These are phyloP conservation scores for Xenoacremonium recifei DNA, from an alignment of 2,329 filamentous ascomycete species.

Conservation along the genomic window DNA sequence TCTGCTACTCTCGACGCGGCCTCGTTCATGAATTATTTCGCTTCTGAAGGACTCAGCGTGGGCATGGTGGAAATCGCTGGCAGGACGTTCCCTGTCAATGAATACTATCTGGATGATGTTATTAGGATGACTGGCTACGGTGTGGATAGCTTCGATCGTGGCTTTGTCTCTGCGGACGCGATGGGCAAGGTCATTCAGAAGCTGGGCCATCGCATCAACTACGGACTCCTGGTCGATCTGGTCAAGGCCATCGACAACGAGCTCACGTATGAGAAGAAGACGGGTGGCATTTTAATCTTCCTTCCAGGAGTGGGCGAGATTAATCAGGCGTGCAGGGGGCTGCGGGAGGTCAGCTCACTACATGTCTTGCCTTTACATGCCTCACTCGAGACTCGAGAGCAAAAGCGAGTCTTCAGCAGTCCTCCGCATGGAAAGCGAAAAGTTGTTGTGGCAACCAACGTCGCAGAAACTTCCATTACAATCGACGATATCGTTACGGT, in stretches of 20 bases:
- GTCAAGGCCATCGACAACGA: conserved; percentile 80
- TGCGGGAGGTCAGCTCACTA: conserved; percentile 61
- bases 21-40: conserved; percentile 84
- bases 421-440: conserved; percentile 82
- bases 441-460: conserved; percentile 91
- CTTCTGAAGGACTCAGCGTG: conserved; percentile 63
- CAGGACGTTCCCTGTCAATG: conserved; percentile 84
- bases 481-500: conserved; percentile 97
- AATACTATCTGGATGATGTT: conserved; percentile 88
- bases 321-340: conserved; percentile 69
- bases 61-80: conserved; percentile 84
- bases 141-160: conserved; percentile 45
- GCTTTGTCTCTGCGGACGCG: conserved; percentile 47
- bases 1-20: conserved; percentile 90
- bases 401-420: conserved; percentile 78
- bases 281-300: conserved; percentile 91
- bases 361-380: conserved; percentile 89
- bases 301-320: conserved; percentile 92
- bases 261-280: conserved; percentile 60
- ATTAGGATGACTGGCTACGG: conserved; percentile 75
- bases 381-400: conserved; percentile 83
- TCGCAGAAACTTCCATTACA: conserved; percentile 97
- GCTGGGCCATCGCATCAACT: conserved; percentile 85
- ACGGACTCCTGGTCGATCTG: conserved; percentile 77
- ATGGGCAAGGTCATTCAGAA: conserved; percentile 71